Conservation (phyloP, 805 yeast species). For the Candida gorgasii region DNA sequence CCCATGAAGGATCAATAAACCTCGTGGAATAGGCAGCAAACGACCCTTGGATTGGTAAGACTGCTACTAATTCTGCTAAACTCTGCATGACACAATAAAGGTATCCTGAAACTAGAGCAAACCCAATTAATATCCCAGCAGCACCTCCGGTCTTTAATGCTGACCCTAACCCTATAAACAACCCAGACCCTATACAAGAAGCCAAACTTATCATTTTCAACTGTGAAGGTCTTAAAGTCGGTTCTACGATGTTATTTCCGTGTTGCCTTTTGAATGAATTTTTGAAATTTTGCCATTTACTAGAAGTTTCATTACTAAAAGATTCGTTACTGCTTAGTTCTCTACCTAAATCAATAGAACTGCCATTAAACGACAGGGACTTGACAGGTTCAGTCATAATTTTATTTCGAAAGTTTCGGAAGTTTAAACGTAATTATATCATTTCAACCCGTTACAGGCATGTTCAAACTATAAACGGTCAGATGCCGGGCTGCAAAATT, state of each 20-base stretch:
- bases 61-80: conserved; percentile 40
- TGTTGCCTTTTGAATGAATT: conserved; percentile 24
- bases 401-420: neutral
- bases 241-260: conserved; percentile 10
- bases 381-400: neutral
- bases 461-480: neutral
- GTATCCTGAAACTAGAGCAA: conserved; percentile 41
- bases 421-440: neutral
- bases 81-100: conserved; percentile 46
- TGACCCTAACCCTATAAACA: conserved; percentile 40
- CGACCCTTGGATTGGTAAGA: conserved; percentile 41
- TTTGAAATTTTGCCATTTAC: conserved; percentile 3
- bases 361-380: conserved; percentile 1
- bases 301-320: neutral
- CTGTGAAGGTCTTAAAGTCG: conserved; percentile 31
- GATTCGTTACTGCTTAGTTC: neutral
- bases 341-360: conserved; percentile 1
- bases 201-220: conserved; percentile 42
- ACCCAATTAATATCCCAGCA: conserved; percentile 34
- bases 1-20: conserved; percentile 46
- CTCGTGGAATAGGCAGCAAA: conserved; percentile 42
- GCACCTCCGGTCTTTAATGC: conserved; percentile 39
- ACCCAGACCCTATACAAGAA: conserved; percentile 44
- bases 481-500: conserved; percentile 1
- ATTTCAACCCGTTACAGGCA: conserved; percentile 1